phyloP scores from a whole-genome alignment of 2,329 filamentous ascomycete species.

The Diaporthe velutina region DNA sequence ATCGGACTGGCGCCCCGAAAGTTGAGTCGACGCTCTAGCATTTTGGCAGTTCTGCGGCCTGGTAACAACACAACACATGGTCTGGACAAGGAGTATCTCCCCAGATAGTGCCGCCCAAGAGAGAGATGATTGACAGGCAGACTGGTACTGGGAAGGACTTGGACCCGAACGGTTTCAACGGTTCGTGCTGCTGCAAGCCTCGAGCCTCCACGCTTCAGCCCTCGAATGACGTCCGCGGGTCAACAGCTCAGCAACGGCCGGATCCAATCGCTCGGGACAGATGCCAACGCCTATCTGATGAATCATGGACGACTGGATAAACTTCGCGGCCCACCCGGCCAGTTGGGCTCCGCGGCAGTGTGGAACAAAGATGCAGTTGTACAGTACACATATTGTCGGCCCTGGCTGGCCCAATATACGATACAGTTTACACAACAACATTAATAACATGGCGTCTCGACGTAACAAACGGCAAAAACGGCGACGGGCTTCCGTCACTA shows the following conservation, averaged over 20 bases:
- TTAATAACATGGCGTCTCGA: not conserved
- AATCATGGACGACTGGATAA: conserved; percentile 23
- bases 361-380: not conserved
- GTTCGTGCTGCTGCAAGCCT: conserved; percentile 10
- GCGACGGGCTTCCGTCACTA: too few species aligned
- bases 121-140: too few species aligned
- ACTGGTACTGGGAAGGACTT: not conserved
- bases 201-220: not conserved
- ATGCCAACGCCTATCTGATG: conserved; percentile 23
- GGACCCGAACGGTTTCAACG: not conserved
- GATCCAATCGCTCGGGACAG: conserved; percentile 27
- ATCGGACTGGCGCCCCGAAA: not conserved
- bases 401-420: not conserved
- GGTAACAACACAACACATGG: not conserved
- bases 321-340: conserved; percentile 10
- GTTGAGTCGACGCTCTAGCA: conserved; percentile 1
- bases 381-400: too few species aligned
- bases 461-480: not conserved
- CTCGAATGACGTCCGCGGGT: conserved; percentile 7
- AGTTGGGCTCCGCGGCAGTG: not conserved
- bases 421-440: too few species aligned
- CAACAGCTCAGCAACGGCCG: conserved; percentile 7
- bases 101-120: not conserved
- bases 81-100: not conserved
- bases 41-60: not conserved